A percentile compares a stretch with the other conserved stretches of the same genome.
phyloP scores from a whole-genome alignment of 208 protist species.

The Herpetomonas samuelpessoai region DNA sequence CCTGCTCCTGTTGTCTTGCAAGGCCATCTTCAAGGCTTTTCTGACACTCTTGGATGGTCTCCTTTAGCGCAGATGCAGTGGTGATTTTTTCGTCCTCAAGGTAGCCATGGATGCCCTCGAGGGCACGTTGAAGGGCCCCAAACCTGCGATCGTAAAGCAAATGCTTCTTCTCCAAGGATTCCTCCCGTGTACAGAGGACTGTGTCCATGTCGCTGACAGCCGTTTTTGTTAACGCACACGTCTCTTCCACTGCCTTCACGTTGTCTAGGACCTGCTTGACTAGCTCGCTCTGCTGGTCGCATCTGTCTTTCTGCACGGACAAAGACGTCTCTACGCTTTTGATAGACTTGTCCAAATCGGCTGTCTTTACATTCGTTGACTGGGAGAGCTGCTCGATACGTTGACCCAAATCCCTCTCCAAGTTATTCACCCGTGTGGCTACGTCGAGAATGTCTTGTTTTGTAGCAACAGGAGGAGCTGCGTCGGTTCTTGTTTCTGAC shows the following conservation, averaged over 20 bases:
- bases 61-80: background rate
- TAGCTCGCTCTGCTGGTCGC: background rate
- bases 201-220: background rate
- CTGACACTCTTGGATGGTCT: background rate
- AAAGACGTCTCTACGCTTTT: background rate
- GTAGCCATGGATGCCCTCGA: background rate
- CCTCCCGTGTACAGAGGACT: background rate
- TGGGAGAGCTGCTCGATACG: background rate
- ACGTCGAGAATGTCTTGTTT: background rate
- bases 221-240: background rate
- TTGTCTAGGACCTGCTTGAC: background rate
- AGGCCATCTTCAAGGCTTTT: background rate
- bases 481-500: too few relatives aligned
- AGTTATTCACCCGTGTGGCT: background rate
- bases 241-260: background rate
- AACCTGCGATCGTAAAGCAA: background rate
- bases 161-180: background rate
- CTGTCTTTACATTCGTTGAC: too few relatives aligned
- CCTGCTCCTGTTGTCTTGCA: background rate
- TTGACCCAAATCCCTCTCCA: background rate
- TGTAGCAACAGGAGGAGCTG: too few relatives aligned
- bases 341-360: too few relatives aligned
- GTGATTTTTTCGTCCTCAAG: background rate
- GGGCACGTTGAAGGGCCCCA: background rate
- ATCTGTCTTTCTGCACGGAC: background rate